Evolutionary conservation across 2,329 filamentous ascomycete species (phyloP), one percentile per base, ranked within the genome.

Genomic region (Chaetomium olivaceum): DNA sequence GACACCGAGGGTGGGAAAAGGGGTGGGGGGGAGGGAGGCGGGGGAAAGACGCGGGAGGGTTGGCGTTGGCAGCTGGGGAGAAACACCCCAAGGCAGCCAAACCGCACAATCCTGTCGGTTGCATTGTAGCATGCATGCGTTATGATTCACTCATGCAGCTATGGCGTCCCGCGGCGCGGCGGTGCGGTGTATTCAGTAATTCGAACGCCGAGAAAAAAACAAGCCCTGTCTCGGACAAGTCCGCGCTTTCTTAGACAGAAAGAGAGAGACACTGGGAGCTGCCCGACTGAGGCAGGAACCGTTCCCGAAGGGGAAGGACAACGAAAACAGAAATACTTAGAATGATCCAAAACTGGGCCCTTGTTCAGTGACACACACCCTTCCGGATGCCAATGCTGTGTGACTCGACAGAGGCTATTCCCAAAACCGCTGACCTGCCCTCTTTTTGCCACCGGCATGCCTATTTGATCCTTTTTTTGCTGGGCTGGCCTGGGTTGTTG

Each of bases 201-300:
- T 43, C 39, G 39, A 43, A 51, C 27, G 21, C n/a, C 36, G 43
- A 36, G 29, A 27, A 12, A 25, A 43, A 12, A 12, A 25, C 19
- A 12, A 25, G 6, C 5, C n/a, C 8, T 57, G 57, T 61, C 62
- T 61, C 62, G 62, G 62, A 64, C 39, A 64, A 19, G 39, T 16
- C 62, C 57, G 51, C 62, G 27, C 8, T 1, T 31, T 48, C 56
- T 27, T 11, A 56, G 21, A 48, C 23, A 8, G 12, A 16, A 54
- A 36, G 21, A 54, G 36, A 27, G 50, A 19, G 46, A 39, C 31
- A 46, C 23, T 29, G 31, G 6, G 31, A 25, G 31, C 54, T 57
- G 54, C 54, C 54, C n/a, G 27, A 57, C 31, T 57, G 9, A 46
- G 54, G n/a, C 39, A 58, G 51, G 51, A 46, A 64, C 25, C 50